Percentiles rank a stretch among this genome's conserved stretches.
phyloP scores from a whole-genome alignment of 148 eudicot genomes.

The Drosera capensis region DNA sequence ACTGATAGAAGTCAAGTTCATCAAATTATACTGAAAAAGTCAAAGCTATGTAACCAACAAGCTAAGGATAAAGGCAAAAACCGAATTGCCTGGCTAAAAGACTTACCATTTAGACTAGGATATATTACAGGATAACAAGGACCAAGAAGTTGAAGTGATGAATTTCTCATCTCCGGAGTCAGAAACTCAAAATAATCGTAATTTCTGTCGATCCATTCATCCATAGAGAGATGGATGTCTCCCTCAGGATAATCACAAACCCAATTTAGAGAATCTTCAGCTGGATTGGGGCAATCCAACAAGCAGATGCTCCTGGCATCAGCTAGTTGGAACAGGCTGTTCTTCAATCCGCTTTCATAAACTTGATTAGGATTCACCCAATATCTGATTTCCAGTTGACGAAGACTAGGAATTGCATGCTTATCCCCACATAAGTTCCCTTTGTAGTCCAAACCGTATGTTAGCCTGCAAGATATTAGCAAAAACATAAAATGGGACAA shows the following conservation, averaged over 20 bases:
- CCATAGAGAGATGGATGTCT: constrained; percentile 49
- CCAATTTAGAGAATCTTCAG: constrained; percentile 80
- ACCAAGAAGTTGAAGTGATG: constrained; percentile 91
- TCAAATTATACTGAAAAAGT: not conserved
- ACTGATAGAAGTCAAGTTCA: constrained; percentile 25
- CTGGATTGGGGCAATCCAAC: constrained; percentile 81
- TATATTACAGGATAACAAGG: constrained; percentile 95
- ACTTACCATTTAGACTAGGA: constrained; percentile 88
- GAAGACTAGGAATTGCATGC: constrained; percentile 60
- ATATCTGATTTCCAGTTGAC: constrained; percentile 65
- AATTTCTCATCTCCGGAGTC: constrained; percentile 71
- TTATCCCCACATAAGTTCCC: constrained; percentile 90
- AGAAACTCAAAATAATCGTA: constrained; percentile 86
- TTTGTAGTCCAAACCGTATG: constrained; percentile 78
- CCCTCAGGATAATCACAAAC: constrained; percentile 99
- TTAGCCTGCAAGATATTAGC: constrained; percentile 35
- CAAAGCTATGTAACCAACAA: not conserved
- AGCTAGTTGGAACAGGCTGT: constrained; percentile 40
- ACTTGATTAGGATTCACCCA: constrained; percentile 95
- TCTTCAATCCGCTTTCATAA: constrained; percentile 61
- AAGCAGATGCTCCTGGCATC: constrained; percentile 86
- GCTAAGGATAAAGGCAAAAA: not conserved
- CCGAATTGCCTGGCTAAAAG: not conserved
- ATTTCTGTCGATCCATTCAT: constrained; percentile 80
- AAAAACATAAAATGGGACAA: constrained; percentile 3